Evolutionary conservation across 2,329 filamentous ascomycete genomes (phyloP), one percentile per base, ranked within the genome.

Genomic region (Chaetomium sp.): DNA sequence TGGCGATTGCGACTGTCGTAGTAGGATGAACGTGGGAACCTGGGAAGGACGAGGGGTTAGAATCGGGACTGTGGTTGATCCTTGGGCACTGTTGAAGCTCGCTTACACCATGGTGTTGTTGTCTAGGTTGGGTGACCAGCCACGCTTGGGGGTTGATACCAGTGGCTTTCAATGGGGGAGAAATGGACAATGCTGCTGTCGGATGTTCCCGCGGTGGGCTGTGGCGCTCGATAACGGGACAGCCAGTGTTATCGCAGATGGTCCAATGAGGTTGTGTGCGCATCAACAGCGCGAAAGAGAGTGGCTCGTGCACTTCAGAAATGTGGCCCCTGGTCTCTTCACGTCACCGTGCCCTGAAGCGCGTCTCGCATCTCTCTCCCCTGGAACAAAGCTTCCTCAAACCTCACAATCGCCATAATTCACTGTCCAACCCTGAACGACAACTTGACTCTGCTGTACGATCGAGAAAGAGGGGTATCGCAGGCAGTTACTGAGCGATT

Each of bases 1-100:
- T 95, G 91, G 62, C 88, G 86, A 75, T 88, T 88, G 68, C 88
- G 81, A 69, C 86, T 85, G 74, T 96, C 89, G 79, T 97, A 99
- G 80, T 99, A 99, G 62, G 89, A 91, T 44, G 75, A 76, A 59
- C 74, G 77, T 64, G 75, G 72, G 65, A 76, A 74, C 63, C 71
- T 75, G 57, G 9, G 9, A 10, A 9, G 4, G 6, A 36, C 27
- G 34, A 40, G 49, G 19, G 19, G 19, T 27, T 27, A 27, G 19
- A 27, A 27, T 27, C 19, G 19, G 3, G 19, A 2, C 19, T 37
- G 14, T 33, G 19, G 6, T 19, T 10, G 6, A 27, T 27, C 19
- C 19, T 27, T 27, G 19, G 19, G 19, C 19, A 27, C 2, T 27
- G 19, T 27, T 27, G 19, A 2, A 27, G 19, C 19, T 27, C 2